A percentile compares a stretch with the other conserved stretches of the same genome.
phyloP scores from a whole-genome alignment of 2,329 filamentous ascomycete species.

The Didymella pomorum region DNA sequence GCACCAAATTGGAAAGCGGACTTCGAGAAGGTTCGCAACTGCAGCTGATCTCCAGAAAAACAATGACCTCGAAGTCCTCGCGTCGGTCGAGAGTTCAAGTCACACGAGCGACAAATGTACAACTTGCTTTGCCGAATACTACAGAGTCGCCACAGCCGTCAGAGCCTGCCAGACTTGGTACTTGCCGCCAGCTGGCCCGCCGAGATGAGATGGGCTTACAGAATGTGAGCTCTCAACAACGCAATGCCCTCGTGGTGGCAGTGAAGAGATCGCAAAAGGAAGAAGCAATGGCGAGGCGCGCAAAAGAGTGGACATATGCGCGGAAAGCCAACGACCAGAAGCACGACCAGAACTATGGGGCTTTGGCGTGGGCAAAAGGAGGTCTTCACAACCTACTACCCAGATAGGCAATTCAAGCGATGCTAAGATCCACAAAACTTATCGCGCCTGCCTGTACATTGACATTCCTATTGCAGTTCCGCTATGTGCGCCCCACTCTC shows the following conservation, averaged over 20 bases:
- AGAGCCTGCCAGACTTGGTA: background rate
- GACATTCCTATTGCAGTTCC: background rate
- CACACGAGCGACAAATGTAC: background rate
- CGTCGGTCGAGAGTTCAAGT: background rate
- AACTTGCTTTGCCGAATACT: background rate
- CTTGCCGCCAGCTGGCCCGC: background rate
- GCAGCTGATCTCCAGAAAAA: background rate
- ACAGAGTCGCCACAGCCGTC: background rate
- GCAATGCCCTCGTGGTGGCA: conserved; percentile 27
- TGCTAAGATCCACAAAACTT: background rate
- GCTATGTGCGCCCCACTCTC: background rate
- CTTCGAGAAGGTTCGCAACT: background rate
- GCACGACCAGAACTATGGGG: conserved; percentile 20
- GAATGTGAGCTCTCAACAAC: conserved; percentile 27
- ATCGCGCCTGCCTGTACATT: background rate
- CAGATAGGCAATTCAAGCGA: background rate
- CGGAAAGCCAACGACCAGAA: conserved; percentile 30
- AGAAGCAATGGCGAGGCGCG: conserved; percentile 23
- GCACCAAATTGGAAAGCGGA: background rate
- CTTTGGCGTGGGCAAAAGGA: conserved; percentile 17
- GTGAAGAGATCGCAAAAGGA: conserved; percentile 33
- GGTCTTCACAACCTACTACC: conserved; percentile 13
- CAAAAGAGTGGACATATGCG: conserved; percentile 28
- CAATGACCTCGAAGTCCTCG: background rate
- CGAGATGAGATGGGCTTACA: conserved; percentile 28